A percentile compares a stretch with the other conserved stretches of the same genome.
Conservation (phyloP, 2,329 filamentous ascomycete genomes). For the Cercospora citrullina region DNA sequence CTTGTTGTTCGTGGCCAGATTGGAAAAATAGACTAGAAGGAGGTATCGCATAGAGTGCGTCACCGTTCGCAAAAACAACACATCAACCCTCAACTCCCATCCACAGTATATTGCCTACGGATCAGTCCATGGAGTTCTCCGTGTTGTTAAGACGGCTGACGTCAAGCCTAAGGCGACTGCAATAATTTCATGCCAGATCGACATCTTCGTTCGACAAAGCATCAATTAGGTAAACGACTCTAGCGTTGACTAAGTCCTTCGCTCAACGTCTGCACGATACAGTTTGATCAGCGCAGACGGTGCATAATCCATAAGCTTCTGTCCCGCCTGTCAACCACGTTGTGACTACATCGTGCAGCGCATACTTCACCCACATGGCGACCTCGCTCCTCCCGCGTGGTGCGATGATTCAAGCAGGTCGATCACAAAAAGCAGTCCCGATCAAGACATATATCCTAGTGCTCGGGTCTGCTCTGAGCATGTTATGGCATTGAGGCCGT, state of each 20-base stretch:
- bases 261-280: neutral
- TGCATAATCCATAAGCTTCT: neutral
- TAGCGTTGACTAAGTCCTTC: neutral
- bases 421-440: neutral
- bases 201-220: neutral
- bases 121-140: neutral
- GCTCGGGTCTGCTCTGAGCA: neutral
- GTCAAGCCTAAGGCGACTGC: neutral
- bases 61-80: neutral
- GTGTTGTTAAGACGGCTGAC: neutral
- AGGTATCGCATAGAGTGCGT: neutral
- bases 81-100: neutral
- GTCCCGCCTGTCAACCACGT: neutral
- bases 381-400: neutral
- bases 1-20: too few relatives aligned
- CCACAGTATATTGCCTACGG: neutral
- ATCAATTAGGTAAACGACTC: neutral
- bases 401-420: neutral
- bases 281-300: neutral
- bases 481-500: neutral
- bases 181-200: neutral
- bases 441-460: neutral
- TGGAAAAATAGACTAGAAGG: neutral
- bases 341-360: neutral
- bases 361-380: neutral